Evolutionary conservation across 2,329 filamentous ascomycete genomes (phyloP), one percentile per base, ranked within the genome.

Genomic region (Aureobasidium melanogenum): DNA sequence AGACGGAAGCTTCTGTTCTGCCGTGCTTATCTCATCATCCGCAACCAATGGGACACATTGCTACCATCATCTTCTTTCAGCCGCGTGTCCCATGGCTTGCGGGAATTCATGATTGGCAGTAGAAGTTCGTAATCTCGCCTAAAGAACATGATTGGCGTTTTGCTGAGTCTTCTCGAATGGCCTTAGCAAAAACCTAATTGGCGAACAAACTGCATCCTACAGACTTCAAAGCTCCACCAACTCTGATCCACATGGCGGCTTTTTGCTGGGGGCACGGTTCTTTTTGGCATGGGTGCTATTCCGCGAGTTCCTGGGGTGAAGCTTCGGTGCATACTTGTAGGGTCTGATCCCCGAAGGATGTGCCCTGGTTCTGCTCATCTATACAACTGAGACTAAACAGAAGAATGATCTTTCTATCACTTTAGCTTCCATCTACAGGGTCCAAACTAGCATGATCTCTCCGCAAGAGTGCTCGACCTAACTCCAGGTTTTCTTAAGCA

Each of bases 371-470:
- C 32, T 30, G 36, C 36, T 54, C 38, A 32, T 55, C 38, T 55
- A 43, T 55, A 30, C 34, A 24, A 38, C 22, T 14, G 26, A 54
- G 19, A 36, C 34, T 17, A 43, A 1, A n/a, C 24, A 55, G n/a
- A 24, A 22, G 43, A 14, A 55, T 55, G 51, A 26, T 55, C 17
- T 43, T 32, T 43, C 26, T 24, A 9, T 6, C 26, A n/a, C n/a
- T 17, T 5, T 41, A n/a, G 32, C 24, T 30, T n/a, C 38, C 15
- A 55, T 55, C 26, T 55, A 28, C 38, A 55, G 51, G 51, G 51
- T 55, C 26, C 51, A 43, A 43, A 55, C 38, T 55, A 55, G 51
- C 51, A 55, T 55, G 51, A 28, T 55, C 51, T 55, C 51, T 55
- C 51, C 51, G 26, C 51, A 55, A 55, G 51, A 55, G 26, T 17